Base-by-base conservation (phyloP, 1,139 yeast species). In the Hyphopichia fennica region DNA sequence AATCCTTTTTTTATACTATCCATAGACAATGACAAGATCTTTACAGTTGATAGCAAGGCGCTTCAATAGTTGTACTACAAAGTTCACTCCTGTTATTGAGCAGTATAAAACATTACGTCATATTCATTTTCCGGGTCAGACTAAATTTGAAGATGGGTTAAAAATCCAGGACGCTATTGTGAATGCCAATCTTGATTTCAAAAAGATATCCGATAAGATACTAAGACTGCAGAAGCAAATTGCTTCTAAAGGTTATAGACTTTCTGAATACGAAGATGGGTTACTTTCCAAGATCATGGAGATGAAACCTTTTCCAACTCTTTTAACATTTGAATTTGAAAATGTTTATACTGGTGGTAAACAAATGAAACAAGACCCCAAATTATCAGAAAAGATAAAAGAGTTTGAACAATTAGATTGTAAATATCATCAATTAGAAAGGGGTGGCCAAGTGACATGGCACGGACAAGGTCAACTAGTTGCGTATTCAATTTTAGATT, bases 361-460 rank as follows among this genome's bases (percentile, higher is more conserved):
- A 52, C 76, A 96, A 49, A 85, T 88, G 56, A 79, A 79, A 48
- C 69, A 69, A 41, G 72, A 72, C 35, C 65, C 79, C 1, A 60
- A 71, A 0, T 52, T 63, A 13, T 62, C 54, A 1, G 68, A 57
- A 15, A 62, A 56, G 33, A 65, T 67, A 32, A 62, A 62, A 32
- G 70, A 68, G 7, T 78, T 79, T 22, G 73, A 76, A 40, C 44
- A 45, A 14, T 30, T 67, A 37, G 77, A 75, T 10, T 65, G 75
- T 45, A 51, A 57, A 29, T 87, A 81, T 56, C 77, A 83, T 22
- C 95, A 88, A 54, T 77, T 95, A 0, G 83, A 82, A 46, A 72
- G 99, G 46, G 99, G 99, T n/a, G 99, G 99, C 0, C 96, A 93
- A 59, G 82, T 93, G 1, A 93, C 99, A 0, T 95, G 89, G 75